A percentile compares a stretch with the other conserved stretches of the same genome.
phyloP scores from a whole-genome alignment of 495 filamentous ascomycete genomes.

The Penicillium fimorum region DNA sequence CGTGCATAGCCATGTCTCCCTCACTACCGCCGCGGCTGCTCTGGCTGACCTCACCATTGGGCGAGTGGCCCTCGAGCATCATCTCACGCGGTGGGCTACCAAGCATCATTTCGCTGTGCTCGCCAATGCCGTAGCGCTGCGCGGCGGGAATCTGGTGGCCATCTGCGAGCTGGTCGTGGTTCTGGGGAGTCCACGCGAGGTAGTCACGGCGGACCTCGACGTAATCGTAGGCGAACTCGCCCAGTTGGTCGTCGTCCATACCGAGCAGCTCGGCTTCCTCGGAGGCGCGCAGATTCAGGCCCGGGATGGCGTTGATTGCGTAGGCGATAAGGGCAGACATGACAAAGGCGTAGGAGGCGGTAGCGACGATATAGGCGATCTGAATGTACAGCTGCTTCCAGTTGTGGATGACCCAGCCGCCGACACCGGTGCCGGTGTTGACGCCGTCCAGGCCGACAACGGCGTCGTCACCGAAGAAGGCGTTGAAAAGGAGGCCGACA shows the following conservation, averaged over 20 bases:
- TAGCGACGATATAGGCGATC: slow-evolving; percentile 81
- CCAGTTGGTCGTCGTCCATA: slow-evolving; percentile 98
- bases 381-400: slow-evolving; percentile 90
- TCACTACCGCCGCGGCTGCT: slow-evolving; percentile 41
- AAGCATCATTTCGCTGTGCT: slow-evolving; percentile 72
- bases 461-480: slow-evolving; percentile 79
- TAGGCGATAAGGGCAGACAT: slow-evolving; percentile 82
- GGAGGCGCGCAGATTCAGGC: slow-evolving; percentile 85
- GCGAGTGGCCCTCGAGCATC: slow-evolving; percentile 60
- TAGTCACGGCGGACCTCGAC: slow-evolving; percentile 98
- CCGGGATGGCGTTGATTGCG: slow-evolving; percentile 81
- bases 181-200: slow-evolving; percentile 92
- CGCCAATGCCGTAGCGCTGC: slow-evolving; percentile 77
- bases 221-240: slow-evolving; percentile 99
- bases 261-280: slow-evolving; percentile 97
- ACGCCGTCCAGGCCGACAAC: slow-evolving; percentile 94
- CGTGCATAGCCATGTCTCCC: slow-evolving; percentile 36
- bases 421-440: slow-evolving; percentile 67
- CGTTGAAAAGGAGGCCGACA: slow-evolving; percentile 90
- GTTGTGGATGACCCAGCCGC: slow-evolving; percentile 87
- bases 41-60: slow-evolving; percentile 46
- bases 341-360: slow-evolving; percentile 74
- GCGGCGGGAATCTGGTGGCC: slow-evolving; percentile 63
- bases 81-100: slow-evolving; percentile 58
- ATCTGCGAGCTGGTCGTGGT: slow-evolving; percentile 59